Evolutionary conservation across 768 basidiomycete species (phyloP).

Genomic region (Lactifluus pinguis): DNA sequence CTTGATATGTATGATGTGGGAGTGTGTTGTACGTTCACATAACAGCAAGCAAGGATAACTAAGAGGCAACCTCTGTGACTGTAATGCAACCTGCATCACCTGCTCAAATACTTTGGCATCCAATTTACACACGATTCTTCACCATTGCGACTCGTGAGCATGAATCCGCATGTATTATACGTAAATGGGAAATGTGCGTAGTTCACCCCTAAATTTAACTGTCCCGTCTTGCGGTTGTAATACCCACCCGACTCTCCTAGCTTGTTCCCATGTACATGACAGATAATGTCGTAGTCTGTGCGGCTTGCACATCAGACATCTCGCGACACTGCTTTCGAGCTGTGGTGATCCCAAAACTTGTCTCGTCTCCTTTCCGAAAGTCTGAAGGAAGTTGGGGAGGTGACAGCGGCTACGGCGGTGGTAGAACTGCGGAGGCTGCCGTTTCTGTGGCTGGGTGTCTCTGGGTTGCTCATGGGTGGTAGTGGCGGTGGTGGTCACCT

Average conservation of each 20-base stretch:
- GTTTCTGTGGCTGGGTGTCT: too few species aligned
- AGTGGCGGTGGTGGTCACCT: too few species aligned
- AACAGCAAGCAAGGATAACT: background rate
- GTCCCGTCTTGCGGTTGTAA: slow-evolving; percentile 34
- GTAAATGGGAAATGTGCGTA: too few species aligned
- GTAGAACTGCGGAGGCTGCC: too few species aligned
- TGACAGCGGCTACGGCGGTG: slow-evolving; percentile 13
- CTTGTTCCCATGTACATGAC: slow-evolving; percentile 50
- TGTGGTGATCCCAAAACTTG: slow-evolving; percentile 59
- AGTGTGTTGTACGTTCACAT: too few species aligned
- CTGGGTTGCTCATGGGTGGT: too few species aligned
- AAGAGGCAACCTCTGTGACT: slow-evolving; percentile 34
- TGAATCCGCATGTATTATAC: too few species aligned
- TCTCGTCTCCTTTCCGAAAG: slow-evolving; percentile 16
- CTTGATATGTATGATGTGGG: slow-evolving; percentile 48
- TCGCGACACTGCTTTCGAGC: slow-evolving; percentile 48
- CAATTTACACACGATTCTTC: too few species aligned
- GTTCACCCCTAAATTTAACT: slow-evolving; percentile 43
- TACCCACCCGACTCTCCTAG: slow-evolving; percentile 47
- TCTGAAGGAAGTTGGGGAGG: slow-evolving; percentile 15
- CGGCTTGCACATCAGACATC: slow-evolving; percentile 25
- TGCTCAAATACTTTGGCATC: too few species aligned
- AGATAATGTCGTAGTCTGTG: slow-evolving; percentile 39
- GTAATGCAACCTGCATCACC: too few species aligned
- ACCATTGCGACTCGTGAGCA: too few species aligned